These are phyloP conservation scores for Fraxinus platypoda DNA, from an alignment of 305 asterid genomes.

Conservation along the genomic window DNA sequence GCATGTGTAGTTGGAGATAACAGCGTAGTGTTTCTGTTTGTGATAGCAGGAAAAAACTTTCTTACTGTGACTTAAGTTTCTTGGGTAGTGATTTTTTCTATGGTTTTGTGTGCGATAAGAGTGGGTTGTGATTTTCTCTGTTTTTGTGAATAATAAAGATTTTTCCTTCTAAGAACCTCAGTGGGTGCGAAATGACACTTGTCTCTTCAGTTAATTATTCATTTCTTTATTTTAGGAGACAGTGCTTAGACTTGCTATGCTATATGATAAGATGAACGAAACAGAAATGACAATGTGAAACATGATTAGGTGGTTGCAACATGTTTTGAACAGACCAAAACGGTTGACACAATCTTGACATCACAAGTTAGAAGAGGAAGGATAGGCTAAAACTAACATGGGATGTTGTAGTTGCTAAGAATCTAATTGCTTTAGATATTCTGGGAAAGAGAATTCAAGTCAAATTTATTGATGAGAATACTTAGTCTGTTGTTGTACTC, in stretches of 20 bases:
- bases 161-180: neutral
- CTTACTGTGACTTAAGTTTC: neutral
- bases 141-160: neutral
- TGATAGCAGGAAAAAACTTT: neutral
- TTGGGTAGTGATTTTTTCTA: neutral
- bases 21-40: neutral
- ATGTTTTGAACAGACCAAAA: neutral
- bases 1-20: conserved; percentile 19
- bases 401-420: neutral
- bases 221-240: neutral
- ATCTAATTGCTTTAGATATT: neutral
- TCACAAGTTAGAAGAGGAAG: neutral
- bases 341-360: neutral
- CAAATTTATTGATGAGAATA: neutral
- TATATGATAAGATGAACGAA: neutral
- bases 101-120: neutral
- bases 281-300: neutral
- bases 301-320: neutral
- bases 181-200: neutral
- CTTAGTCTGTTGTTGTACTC: neutral
- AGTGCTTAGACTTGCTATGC: neutral
- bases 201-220: neutral
- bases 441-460: neutral
- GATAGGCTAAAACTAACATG: neutral
- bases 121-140: neutral